Base-by-base conservation (phyloP, 129 eudicot genomes). In the Flaveria trinervia region DNA sequence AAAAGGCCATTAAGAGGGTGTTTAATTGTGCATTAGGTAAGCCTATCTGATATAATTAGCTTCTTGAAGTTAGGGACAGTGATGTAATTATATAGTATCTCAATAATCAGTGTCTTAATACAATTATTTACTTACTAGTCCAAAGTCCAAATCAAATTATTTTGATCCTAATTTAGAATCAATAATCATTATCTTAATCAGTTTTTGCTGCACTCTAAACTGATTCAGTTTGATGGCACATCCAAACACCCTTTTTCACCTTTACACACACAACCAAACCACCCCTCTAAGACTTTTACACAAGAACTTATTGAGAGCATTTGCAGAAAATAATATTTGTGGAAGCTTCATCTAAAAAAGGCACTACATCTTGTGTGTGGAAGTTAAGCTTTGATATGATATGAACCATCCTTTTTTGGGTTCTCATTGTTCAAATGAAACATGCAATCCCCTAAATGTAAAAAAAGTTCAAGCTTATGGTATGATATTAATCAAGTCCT, bases 401-500 rank as follows among this genome's bases (percentile, higher is more conserved):
- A 17, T n/a, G 59, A 20, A 16, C 6, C 56, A 72, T 36, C 51
- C n/a, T 43, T 56, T 56, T 15, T 20, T 13, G 22, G 66, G 7
- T 70, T 69, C 51, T n/a, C 60, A 62, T 62, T n/a, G 20, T 48
- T 49, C 36, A 36, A n/a, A 23, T 15, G 25, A 45, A 52, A 0
- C 15, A 14, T 9, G 71, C 26, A 39, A 16, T 36, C 68, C 44
- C 4, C 41, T 39, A 3, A 25, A 39, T 3, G 10, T 14, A 51
- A 30, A 30, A 30, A 7, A 10, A 45, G 18, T 62, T 15, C 30
- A 36, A 28, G 79, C 43, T 8, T 65, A 54, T 28, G 43, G 52
- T 28, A 61, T 5, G 14, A 71, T 46, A 7, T 39, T 11, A 71
- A 6, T 50, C 15, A 50, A 80, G 23, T 55, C 80, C 68, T 88